These are phyloP conservation scores for Pterocarpus macrocarpus DNA, from an alignment of 306 rosid genomes.

Conservation along the genomic window DNA sequence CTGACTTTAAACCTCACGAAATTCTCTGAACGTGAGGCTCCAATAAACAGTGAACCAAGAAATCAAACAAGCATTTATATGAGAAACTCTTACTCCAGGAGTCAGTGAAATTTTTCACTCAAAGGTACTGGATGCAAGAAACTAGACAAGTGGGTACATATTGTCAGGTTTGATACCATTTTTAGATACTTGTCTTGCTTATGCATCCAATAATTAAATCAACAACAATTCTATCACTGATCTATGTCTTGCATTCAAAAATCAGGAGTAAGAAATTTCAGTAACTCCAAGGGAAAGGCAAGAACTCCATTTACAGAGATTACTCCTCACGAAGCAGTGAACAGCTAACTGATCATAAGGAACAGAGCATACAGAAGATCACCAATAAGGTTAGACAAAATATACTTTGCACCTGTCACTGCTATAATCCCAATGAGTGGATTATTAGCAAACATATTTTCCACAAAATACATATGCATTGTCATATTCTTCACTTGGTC, in stretches of 20 bases:
- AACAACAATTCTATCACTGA: not conserved
- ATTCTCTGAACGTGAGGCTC: constrained; percentile 52
- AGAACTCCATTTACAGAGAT: constrained; percentile 10
- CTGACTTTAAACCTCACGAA: constrained; percentile 58
- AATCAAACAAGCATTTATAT: not conserved
- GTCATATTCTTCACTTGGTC: not conserved
- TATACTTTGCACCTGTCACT: not conserved
- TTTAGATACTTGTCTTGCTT: not conserved
- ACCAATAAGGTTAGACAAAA: constrained; percentile 9
- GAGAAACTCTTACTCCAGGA: not conserved
- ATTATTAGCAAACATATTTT: not conserved
- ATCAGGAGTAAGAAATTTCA: not conserved
- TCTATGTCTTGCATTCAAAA: not conserved
- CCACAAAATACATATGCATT: not conserved
- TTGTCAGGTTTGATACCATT: not conserved
- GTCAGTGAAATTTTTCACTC: not conserved
- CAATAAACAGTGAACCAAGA: constrained; percentile 53
- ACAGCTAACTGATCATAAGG: not conserved
- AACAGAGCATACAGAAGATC: constrained; percentile 15
- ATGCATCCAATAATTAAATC: constrained; percentile 9
- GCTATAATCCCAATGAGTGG: not conserved
- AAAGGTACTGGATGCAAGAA: not conserved
- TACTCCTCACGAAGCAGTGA: not conserved
- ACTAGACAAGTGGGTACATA: not conserved
- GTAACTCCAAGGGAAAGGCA: not conserved